Evolutionary conservation across 257 asterid genomes (phyloP), one percentile per base, ranked within the genome.

Genomic region (Solanum tarijense): DNA sequence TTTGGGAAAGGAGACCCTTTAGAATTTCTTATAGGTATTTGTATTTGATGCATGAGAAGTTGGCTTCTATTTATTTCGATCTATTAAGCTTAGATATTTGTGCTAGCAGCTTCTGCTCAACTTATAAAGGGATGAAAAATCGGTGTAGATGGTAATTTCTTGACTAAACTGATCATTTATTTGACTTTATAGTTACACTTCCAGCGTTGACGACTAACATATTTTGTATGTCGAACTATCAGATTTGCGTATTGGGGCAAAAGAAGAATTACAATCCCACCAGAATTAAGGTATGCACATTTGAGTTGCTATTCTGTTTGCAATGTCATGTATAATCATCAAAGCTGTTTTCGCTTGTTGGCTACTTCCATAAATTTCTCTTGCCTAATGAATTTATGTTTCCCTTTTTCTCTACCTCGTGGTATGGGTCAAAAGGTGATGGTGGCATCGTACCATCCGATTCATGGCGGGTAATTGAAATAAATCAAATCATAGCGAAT

Each of bases 201-300:
- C 71, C 13, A 34, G 74, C 12, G n/a, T 60, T 27, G 32, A 31
- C 39, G 73, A 39, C 43, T 48, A 82, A 65, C 71, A 32, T 58
- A 38, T 39, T 32, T 7, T 73, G 41, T 88, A 79, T 76, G 7
- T 88, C 90, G 46, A 73, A 81, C 82, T 83, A 74, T 83, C 94
- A 97, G 98, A 96, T 83, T 95, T 97, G 99, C 98, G 98, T 6
- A 74, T 93, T 98, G 98, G 82, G 98, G 96, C 91, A 97, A 93
- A 91, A 92, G 98, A 90, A 93, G 98, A 88, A 93, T 97, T 48
- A 96, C 98, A 39, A 94, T 97, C 90, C 98, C 99, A 86, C 99
- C 99, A 46, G 91, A 21, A 7, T 9, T 18, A 25, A 16, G 73
- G 34, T 66, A 66, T 66, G 34, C 18, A 38, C 4, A 25, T 66